Conservation (phyloP, 2,329 filamentous ascomycete genomes). For the Paraphaeosphaeria sporulosa region DNA sequence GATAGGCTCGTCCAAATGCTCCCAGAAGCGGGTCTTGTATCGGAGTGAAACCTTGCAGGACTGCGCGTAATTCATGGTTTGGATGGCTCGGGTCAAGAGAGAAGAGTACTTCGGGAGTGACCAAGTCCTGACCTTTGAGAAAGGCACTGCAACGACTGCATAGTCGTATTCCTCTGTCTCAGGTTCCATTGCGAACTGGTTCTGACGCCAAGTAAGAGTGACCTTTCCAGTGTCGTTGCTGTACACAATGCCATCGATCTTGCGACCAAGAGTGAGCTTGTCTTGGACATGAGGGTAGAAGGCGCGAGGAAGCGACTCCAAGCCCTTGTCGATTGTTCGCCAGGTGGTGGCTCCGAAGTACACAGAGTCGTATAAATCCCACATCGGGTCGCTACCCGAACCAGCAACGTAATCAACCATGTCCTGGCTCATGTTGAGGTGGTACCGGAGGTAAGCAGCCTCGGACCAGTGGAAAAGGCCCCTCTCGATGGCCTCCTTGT, state of each 20-base stretch:
- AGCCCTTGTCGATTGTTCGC: conserved; percentile 70
- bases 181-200: conserved; percentile 51
- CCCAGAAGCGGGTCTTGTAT: conserved; percentile 71
- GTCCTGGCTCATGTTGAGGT: conserved; percentile 64
- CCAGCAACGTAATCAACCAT: conserved; percentile 55
- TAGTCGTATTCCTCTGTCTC: conserved; percentile 68
- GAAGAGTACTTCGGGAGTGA: conserved; percentile 62
- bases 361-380: conserved; percentile 60
- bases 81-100: conserved; percentile 57
- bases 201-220: conserved; percentile 64
- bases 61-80: conserved; percentile 58
- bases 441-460: conserved; percentile 67
- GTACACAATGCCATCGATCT: conserved; percentile 65
- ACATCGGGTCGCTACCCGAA: conserved; percentile 54
- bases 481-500: conserved; percentile 61
- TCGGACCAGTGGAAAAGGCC: conserved; percentile 72
- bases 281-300: conserved; percentile 69
- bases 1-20: conserved; percentile 63
- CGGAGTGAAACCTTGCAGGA: conserved; percentile 69
- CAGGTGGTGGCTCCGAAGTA: conserved; percentile 68
- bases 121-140: conserved; percentile 70
- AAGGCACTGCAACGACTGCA: conserved; percentile 70
- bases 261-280: conserved; percentile 63
- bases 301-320: conserved; percentile 66
- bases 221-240: conserved; percentile 61